Evolutionary conservation across 345 rosid species (phyloP).

Genomic region (Camelina laxa): DNA sequence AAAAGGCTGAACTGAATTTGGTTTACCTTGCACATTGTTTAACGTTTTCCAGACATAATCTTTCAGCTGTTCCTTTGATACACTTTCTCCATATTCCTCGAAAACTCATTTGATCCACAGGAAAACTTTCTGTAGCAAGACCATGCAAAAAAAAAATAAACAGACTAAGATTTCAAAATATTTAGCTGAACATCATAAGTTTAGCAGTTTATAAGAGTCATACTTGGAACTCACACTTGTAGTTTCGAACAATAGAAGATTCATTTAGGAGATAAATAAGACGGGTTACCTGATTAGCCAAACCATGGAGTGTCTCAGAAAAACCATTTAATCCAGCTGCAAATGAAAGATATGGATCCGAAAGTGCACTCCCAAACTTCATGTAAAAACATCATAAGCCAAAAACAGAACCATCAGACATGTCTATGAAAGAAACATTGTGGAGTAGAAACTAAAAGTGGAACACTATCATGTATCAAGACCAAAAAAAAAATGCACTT

Average conservation of each 20-base stretch:
- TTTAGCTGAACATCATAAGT: background rate
- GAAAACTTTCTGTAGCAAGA: slow-evolving; percentile 74
- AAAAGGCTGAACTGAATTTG: background rate
- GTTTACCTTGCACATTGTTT: slow-evolving; percentile 85
- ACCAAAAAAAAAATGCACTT: background rate
- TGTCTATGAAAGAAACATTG: slow-evolving; percentile 3
- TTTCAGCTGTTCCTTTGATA: slow-evolving; percentile 71
- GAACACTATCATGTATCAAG: slow-evolving; percentile 18
- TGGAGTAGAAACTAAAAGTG: background rate
- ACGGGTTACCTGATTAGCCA: slow-evolving; percentile 59
- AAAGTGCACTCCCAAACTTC: slow-evolving; percentile 91
- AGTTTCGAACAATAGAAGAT: background rate
- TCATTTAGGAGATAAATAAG: background rate
- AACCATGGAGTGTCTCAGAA: too few relatives aligned
- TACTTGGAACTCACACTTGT: background rate
- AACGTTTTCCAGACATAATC: slow-evolving; percentile 95
- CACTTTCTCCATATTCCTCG: slow-evolving; percentile 82
- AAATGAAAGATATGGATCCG: slow-evolving; percentile 93
- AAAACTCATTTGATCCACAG: slow-evolving; percentile 93
- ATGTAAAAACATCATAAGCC: slow-evolving; percentile 21
- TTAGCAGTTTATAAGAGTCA: background rate
- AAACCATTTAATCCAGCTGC: too few relatives aligned
- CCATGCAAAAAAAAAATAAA: slow-evolving; percentile 10
- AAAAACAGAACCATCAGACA: slow-evolving; percentile 25
- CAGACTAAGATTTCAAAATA: background rate